Conservation (phyloP, 768 basidiomycete genomes). For the Hysterangium stoloniferum region DNA sequence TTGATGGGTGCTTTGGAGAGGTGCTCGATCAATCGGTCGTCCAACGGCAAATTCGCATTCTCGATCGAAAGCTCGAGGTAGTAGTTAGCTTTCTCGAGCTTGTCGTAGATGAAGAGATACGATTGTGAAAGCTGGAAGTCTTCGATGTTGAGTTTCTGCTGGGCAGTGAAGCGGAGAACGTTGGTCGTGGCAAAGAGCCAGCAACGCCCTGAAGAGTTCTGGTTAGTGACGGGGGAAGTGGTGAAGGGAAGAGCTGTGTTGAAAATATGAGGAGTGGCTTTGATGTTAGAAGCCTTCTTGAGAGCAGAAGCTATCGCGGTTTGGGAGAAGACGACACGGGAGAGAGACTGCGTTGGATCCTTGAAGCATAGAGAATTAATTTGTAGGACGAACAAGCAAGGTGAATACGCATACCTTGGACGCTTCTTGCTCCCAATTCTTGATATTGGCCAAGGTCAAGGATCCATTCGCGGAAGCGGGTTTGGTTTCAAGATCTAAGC, state of each 20-base stretch:
- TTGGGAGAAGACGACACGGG: slow-evolving; percentile 70
- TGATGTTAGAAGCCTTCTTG: slow-evolving; percentile 17
- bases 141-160: slow-evolving; percentile 76
- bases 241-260: slow-evolving; percentile 75
- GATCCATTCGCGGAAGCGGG: slow-evolving; percentile 53
- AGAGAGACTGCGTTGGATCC: slow-evolving; percentile 59
- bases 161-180: slow-evolving; percentile 72
- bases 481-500: neutral
- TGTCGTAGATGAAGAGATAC: slow-evolving; percentile 95
- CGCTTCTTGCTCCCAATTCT: slow-evolving; percentile 59
- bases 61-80: slow-evolving; percentile 86
- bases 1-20: slow-evolving; percentile 72
- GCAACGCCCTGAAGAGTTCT: slow-evolving; percentile 85
- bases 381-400: neutral
- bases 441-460: slow-evolving; percentile 48
- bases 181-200: slow-evolving; percentile 96
- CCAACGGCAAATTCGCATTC: slow-evolving; percentile 68
- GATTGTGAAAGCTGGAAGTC: slow-evolving; percentile 92
- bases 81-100: slow-evolving; percentile 90
- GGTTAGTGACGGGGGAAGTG: slow-evolving; percentile 77
- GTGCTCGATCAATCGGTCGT: slow-evolving; percentile 75
- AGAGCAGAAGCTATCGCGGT: slow-evolving; percentile 57
- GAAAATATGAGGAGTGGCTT: slow-evolving; percentile 72
- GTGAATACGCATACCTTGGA: slow-evolving; percentile 14
- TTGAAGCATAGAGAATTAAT: slow-evolving; percentile 11